Percentiles rank a stretch among this genome's conserved stretches.
Evolutionary conservation across 441 rosid species (phyloP).

Genomic region (Pelargonium cotyledonis): DNA sequence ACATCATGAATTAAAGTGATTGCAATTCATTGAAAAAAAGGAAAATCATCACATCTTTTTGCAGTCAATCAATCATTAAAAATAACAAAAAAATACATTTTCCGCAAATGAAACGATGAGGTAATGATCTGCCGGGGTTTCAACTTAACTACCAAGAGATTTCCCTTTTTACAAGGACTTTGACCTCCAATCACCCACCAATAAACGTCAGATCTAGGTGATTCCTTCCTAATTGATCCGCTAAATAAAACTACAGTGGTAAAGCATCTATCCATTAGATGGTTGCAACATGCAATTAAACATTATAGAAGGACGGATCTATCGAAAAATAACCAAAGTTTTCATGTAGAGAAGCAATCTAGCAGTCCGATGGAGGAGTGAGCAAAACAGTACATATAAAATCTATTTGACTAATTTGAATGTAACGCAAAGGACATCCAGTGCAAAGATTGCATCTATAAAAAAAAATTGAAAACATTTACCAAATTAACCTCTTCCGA

Average conservation of each 20-base stretch:
- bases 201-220: neutral
- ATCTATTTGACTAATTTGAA: constrained; percentile 9
- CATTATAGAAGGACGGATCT: neutral
- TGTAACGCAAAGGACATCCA: constrained; percentile 6
- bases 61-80: neutral
- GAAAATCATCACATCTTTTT: neutral
- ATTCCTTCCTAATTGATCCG: neutral
- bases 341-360: neutral
- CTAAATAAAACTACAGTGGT: neutral
- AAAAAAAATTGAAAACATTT: constrained; percentile 9
- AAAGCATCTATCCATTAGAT: neutral
- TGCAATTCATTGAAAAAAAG: neutral
- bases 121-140: neutral
- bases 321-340: neutral
- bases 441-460: neutral
- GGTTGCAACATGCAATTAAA: neutral
- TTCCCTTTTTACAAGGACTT: constrained; percentile 1
- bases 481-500: constrained; percentile 14
- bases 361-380: constrained; percentile 5
- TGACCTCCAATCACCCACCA: neutral
- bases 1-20: neutral
- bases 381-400: neutral
- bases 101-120: neutral
- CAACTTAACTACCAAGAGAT: neutral
- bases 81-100: neutral